phyloP scores from a whole-genome alignment of 768 basidiomycete species.

The Boletus rex-veris region DNA sequence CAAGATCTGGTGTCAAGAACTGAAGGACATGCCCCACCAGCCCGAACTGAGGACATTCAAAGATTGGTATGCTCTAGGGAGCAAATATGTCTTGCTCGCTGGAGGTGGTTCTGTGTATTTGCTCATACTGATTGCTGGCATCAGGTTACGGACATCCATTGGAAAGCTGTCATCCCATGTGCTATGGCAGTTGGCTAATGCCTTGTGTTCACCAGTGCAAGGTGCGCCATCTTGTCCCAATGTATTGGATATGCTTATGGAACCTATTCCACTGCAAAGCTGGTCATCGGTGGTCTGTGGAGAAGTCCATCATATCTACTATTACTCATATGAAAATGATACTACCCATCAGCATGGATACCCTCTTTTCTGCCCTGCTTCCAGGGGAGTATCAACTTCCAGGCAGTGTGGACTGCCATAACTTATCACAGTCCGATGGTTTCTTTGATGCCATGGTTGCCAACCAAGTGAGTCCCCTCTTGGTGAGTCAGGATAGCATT shows the following conservation, averaged over 20 bases:
- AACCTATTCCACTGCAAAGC: not conserved
- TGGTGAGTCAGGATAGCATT: not conserved
- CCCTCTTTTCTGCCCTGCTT: not conserved
- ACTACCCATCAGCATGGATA: not conserved
- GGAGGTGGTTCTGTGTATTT: too few species aligned
- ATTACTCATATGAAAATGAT: not conserved
- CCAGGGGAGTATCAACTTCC: not conserved
- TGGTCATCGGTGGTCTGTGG: not conserved
- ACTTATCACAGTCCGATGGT: not conserved
- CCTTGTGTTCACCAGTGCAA: not conserved
- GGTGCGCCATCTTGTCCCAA: not conserved
- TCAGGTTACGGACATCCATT: too few species aligned
- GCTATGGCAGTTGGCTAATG: too few species aligned
- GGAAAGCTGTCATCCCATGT: too few species aligned
- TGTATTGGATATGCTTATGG: not conserved
- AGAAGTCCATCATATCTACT: not conserved
- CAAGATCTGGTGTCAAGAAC: too few species aligned
- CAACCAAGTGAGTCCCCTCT: not conserved
- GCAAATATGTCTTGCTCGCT: too few species aligned
- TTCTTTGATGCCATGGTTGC: not conserved
- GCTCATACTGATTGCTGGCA: too few species aligned
- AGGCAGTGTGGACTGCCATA: not conserved
- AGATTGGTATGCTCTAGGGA: too few species aligned
- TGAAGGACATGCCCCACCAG: too few species aligned
- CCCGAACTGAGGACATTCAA: too few species aligned